Conservation (phyloP, 441 rosid genomes). For the Gossypium schwendimanii region DNA sequence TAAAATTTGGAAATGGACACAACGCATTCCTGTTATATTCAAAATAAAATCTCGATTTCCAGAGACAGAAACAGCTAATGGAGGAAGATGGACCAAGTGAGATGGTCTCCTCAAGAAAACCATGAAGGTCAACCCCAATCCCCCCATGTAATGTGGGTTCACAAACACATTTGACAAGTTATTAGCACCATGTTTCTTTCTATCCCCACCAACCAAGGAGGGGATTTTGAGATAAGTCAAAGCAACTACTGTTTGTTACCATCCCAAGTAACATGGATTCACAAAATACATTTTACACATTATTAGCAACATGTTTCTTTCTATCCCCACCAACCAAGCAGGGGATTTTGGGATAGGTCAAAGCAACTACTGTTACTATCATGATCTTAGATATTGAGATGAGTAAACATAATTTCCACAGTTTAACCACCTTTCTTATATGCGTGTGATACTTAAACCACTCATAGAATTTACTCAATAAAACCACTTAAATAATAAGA, state of each 20-base stretch:
- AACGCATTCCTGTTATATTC: not conserved
- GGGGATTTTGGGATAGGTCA: not conserved
- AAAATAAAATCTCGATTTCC: not conserved
- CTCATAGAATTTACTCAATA: not conserved
- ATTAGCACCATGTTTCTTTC: not conserved
- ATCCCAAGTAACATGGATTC: not conserved
- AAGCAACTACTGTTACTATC: not conserved
- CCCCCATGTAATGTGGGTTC: not conserved
- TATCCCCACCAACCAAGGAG: not conserved
- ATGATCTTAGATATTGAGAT: not conserved
- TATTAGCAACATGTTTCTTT: not conserved
- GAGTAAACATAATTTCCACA: not conserved
- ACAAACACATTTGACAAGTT: not conserved
- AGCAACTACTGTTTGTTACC: not conserved
- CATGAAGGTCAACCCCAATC: not conserved
- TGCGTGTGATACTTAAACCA: not conserved
- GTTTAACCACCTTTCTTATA: not conserved
- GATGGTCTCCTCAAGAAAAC: not conserved
- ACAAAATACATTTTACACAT: not conserved
- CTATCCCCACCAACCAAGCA: not conserved
- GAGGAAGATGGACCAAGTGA: not conserved
- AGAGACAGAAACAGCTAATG: not conserved
- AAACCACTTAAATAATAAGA: not conserved
- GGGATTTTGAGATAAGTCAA: not conserved
- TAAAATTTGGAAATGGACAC: not conserved